Evolutionary conservation across 148 eudicot species (phyloP), one percentile per base, ranked within the genome.

Genomic region (Silene uniflora): DNA sequence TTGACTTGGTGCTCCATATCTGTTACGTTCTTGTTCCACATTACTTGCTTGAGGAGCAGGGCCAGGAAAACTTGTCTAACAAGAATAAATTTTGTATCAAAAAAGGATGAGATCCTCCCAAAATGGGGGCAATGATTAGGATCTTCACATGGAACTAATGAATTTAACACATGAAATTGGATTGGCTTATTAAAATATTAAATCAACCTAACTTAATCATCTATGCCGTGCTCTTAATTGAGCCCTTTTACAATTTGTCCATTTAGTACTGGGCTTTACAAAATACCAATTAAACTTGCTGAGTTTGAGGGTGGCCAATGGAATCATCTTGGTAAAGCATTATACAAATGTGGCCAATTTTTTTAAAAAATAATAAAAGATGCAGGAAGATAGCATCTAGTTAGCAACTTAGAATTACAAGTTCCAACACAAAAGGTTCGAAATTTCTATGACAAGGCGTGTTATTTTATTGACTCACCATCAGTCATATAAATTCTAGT

Each of bases 21-120:
- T 79, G 72, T 73, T 77, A 58, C 35, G 84, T 25, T 79, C 75
- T 46, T 83, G 89, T 75, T 82, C 89, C 32, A 84, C 49, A 71
- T 79, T 86, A 79, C 76, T 86, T 73, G 85, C 91, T 72, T 87
- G 90, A 71, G 91, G 73, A 76, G 76, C 71, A 75, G 79, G 84
- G 22, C 79, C 79, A 62, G 83, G 75, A 61, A 75, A 22, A 75
- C 70, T 75, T 78, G 85, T 74, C 90, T 86, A 73, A 19, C 42
- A 64, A 73, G 61, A 60, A 64, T 25, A 9, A 35, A 2, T 16
- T 23, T 17, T 52, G n/a, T 49, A 12, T 49, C 7, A 14, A 49
- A 49, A 49, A 49, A 49, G 17, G 61, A 52, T 71, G 73, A 71
- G 42, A 52, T 23, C 21, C 27, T 52, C 21, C 16, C 73, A 49